A percentile compares a stretch with the other conserved stretches of the same genome.
These are phyloP conservation scores for Aspergillus sp. DNA, from an alignment of 2,329 filamentous ascomycete species.

Conservation along the genomic window DNA sequence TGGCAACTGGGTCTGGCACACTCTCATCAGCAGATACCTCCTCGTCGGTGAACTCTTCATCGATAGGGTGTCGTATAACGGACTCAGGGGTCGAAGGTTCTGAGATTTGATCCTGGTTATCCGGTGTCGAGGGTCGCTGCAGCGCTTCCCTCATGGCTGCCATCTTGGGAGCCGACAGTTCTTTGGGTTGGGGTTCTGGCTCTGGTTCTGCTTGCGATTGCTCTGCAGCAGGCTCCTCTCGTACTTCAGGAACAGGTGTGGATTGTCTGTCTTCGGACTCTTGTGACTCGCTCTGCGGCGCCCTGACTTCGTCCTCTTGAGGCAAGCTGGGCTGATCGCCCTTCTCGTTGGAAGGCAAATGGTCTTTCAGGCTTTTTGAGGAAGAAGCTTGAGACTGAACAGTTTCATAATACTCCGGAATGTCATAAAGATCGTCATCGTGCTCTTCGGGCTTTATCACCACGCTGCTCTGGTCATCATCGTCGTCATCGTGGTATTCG, in stretches of 20 bases:
- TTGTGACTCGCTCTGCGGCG: conserved; percentile 32
- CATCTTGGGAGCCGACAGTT: conserved; percentile 50
- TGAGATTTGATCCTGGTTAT: conserved; percentile 60
- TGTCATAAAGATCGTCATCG: conserved; percentile 64
- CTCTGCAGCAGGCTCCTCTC: conserved; percentile 39
- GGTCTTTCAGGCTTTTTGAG: conserved; percentile 31
- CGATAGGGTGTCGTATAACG: conserved; percentile 76
- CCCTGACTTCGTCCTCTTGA: conserved; percentile 27
- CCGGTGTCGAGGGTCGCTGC: conserved; percentile 42
- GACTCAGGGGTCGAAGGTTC: conserved; percentile 80
- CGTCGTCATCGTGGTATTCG: conserved; percentile 56
- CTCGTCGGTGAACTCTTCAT: conserved; percentile 43
- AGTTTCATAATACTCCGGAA: conserved; percentile 66
- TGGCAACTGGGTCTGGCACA: conserved; percentile 80
- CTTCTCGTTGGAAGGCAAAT: conserved; percentile 53
- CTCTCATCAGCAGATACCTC: conserved; percentile 51
- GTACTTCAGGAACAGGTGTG: conserved; percentile 33
- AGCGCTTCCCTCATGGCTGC: conserved; percentile 40
- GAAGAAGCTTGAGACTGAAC: conserved; percentile 40
- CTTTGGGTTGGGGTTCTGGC: conserved; percentile 41
- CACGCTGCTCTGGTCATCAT: conserved; percentile 61
- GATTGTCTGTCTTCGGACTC: conserved; percentile 29
- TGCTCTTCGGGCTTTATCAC: conserved; percentile 66
- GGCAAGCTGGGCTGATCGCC: conserved; percentile 57
- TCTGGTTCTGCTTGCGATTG: conserved; percentile 23